Evolutionary conservation across 495 filamentous ascomycete genomes (phyloP), one percentile per base, ranked within the genome.

Genomic region (Daldinia loculata): DNA sequence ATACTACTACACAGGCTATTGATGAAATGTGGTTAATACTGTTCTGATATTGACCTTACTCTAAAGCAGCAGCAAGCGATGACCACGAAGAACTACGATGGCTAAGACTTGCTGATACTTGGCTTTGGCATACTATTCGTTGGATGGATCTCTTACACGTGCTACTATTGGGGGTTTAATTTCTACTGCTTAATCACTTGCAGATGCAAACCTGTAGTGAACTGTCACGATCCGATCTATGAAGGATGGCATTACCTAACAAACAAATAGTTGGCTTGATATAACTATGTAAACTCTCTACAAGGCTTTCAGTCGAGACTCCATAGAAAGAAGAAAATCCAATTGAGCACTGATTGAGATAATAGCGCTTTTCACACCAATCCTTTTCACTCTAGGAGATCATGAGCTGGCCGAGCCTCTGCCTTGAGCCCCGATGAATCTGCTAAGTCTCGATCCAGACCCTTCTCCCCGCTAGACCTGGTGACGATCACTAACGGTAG

Each of bases 361-460:
- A 34, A 39, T 61, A 19, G 38, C 19, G 22, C 14, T 15, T 61
- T 50, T 53, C 17, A 17, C 30, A 22, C 36, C 45, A 61, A 27
- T 48, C 56, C 9, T 48, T 58, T 24, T 24, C 9, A 38, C 26
- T 27, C 26, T 7, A 26, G 38, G 14, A 58, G 32, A 63, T 61
- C 69, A 22, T 67, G 52, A 36, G 52, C 48, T 50, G 63, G 63
- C 57, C 51, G 43, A 58, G 55, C 17, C 58, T 43, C 36, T 24
- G 38, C 52, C 62, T 55, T 50, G 19, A 52, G 61, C 51, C 63
- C 38, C 71, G 71, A 74, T 74, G 57, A 60, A 58, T 60, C 61
- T 63, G 67, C 67, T 57, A 74, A 70, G 70, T 56, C 53, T 70
- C 71, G 71, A 74, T 74, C 71, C 56, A 73, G 66, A 53, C 70